Evolutionary conservation across 2,329 filamentous ascomycete genomes (phyloP).

Genomic region (Monosporascus sp.): DNA sequence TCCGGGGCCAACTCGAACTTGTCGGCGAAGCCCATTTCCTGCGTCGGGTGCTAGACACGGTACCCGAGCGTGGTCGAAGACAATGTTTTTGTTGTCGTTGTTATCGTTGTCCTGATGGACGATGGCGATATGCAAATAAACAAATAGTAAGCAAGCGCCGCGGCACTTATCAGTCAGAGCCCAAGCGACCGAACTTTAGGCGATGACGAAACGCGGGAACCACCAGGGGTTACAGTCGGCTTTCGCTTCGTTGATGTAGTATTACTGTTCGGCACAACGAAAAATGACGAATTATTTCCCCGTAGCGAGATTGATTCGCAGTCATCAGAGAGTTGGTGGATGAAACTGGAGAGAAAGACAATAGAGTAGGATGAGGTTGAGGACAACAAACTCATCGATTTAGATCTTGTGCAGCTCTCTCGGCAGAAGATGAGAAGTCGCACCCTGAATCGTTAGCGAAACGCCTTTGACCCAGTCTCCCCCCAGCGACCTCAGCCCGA

Average conservation of each 20-base stretch:
- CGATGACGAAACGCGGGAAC: not conserved
- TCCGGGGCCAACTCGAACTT: constrained; percentile 49
- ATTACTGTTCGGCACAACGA: not conserved
- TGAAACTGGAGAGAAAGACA: too few relatives aligned
- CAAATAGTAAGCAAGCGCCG: not conserved
- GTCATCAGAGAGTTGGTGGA: not conserved
- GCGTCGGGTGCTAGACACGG: constrained; percentile 1
- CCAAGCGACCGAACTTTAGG: not conserved
- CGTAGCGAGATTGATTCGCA: not conserved
- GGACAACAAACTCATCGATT: too few relatives aligned
- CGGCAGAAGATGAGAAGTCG: too few relatives aligned
- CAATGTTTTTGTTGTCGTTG: not conserved
- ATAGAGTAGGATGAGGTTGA: too few relatives aligned
- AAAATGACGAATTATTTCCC: not conserved
- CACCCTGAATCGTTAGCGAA: too few relatives aligned
- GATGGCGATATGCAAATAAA: not conserved
- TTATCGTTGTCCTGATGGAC: not conserved
- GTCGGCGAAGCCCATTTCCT: constrained; percentile 34
- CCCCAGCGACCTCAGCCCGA: too few relatives aligned
- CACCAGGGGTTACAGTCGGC: not conserved
- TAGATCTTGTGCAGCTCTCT: too few relatives aligned
- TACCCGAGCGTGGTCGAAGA: not conserved
- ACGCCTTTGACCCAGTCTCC: too few relatives aligned
- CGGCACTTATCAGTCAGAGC: too few relatives aligned
- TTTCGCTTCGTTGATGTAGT: not conserved